Evolutionary conservation across 1,284 basidiomycete species (phyloP).

Genomic region (Schizopora paradoxa): DNA sequence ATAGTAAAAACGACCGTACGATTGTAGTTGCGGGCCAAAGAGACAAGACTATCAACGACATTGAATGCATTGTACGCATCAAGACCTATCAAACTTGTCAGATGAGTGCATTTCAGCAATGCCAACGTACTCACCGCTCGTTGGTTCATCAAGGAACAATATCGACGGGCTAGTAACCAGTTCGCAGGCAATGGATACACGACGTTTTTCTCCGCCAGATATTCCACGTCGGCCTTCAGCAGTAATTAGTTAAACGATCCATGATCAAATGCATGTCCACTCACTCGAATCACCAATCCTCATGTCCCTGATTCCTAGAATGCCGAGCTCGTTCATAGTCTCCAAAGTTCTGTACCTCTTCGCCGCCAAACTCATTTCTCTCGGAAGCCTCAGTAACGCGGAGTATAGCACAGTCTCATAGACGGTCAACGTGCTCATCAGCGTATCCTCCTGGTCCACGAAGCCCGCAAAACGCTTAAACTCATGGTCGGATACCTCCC

Average conservation of each 20-base stretch:
- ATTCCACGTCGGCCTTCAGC: constrained; percentile 72
- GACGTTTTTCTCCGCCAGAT: constrained; percentile 92
- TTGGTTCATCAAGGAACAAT: constrained; percentile 94
- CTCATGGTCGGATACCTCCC: constrained; percentile 66
- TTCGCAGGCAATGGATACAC: constrained; percentile 97
- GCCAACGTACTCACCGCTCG: constrained; percentile 60
- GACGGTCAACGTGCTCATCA: constrained; percentile 94
- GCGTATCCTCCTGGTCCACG: constrained; percentile 96
- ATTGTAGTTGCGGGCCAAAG: constrained; percentile 84
- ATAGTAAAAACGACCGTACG: constrained; percentile 98
- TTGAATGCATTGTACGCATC: constrained; percentile 96
- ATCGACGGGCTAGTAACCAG: constrained; percentile 95
- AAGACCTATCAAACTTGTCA: constrained; percentile 48
- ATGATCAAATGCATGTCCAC: constrained; percentile 24
- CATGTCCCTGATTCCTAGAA: constrained; percentile 85
- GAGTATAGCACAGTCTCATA: constrained; percentile 97
- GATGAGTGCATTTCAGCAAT: background rate
- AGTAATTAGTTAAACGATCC: too few species aligned
- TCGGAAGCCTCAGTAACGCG: constrained; percentile 81
- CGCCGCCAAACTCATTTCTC: constrained; percentile 91
- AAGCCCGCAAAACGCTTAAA: constrained; percentile 89
- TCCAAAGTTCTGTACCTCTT: constrained; percentile 94
- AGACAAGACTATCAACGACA: constrained; percentile 85
- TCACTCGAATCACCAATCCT: constrained; percentile 82
- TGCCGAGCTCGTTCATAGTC: constrained; percentile 94